A percentile compares a stretch with the other conserved stretches of the same genome.
Evolutionary conservation across 2,329 filamentous ascomycete genomes (phyloP).

Genomic region (Huntiella omanensis): DNA sequence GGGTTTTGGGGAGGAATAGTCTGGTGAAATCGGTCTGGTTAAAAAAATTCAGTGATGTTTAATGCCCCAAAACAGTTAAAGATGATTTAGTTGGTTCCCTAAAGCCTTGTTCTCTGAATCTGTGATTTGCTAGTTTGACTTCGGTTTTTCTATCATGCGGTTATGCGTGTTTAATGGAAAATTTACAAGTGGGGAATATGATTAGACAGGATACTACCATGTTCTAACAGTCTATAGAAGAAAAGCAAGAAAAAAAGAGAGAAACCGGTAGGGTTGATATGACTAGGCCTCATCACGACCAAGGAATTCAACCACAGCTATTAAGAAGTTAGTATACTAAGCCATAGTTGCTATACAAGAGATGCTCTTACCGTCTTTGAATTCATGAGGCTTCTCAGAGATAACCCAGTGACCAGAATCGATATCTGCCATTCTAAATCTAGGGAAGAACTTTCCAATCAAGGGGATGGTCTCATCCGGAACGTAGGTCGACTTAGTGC

Average conservation of each 20-base stretch:
- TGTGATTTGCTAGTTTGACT: background rate
- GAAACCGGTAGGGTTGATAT: too few species aligned
- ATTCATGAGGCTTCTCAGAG: conserved; percentile 68
- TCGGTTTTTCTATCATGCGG: too few species aligned
- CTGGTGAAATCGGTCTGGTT: conserved; percentile 12
- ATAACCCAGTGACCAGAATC: conserved; percentile 78
- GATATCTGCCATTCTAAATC: conserved; percentile 53
- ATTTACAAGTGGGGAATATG: too few species aligned
- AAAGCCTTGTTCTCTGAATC: background rate
- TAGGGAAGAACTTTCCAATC: conserved; percentile 66
- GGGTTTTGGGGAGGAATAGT: conserved; percentile 5
- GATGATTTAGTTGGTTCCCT: background rate
- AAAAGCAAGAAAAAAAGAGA: too few species aligned
- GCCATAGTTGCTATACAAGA: conserved; percentile 13
- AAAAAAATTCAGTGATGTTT: conserved; percentile 13
- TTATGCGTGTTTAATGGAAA: too few species aligned
- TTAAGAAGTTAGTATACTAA: conserved; percentile 3
- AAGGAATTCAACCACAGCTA: conserved; percentile 47
- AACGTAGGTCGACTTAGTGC: conserved; percentile 60
- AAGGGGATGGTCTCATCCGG: conserved; percentile 63
- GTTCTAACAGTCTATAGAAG: too few species aligned
- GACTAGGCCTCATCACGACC: conserved; percentile 21
- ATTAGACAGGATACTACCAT: too few species aligned
- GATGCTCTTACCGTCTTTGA: conserved; percentile 41
- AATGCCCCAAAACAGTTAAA: conserved; percentile 12